These are phyloP conservation scores for Pseudogymnoascus destructans DNA, from an alignment of 2,329 filamentous ascomycete species.

Conservation along the genomic window DNA sequence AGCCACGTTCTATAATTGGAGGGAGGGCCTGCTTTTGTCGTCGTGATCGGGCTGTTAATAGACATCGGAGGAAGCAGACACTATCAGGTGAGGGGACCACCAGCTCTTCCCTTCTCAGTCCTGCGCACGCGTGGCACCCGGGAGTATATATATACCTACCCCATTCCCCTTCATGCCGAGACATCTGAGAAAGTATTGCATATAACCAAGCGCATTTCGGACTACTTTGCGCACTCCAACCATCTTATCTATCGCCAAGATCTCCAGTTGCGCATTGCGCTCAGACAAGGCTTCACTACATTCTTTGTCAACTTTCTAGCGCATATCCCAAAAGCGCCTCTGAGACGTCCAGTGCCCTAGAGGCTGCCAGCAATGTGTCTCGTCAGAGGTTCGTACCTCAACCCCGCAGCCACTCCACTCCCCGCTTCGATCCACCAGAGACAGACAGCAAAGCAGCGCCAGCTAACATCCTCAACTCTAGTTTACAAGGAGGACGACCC, in stretches of 20 bases:
- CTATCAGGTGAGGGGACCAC: slow-evolving; percentile 4
- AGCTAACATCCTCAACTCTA: background rate
- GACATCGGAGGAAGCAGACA: background rate
- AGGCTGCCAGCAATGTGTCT: slow-evolving; percentile 5
- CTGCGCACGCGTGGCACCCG: background rate
- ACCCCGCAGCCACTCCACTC: slow-evolving; percentile 7
- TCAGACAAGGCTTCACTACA: slow-evolving; percentile 1
- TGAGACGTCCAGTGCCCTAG: background rate
- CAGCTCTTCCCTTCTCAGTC: background rate
- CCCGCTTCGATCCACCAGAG: background rate
- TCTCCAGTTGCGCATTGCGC: background rate
- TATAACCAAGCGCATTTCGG: background rate
- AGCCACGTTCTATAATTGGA: slow-evolving; percentile 8
- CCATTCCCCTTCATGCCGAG: background rate
- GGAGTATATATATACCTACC: background rate
- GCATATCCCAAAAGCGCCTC: background rate
- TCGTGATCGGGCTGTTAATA: slow-evolving; percentile 7
- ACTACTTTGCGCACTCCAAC: background rate
- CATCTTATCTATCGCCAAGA: background rate
- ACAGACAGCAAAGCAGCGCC: background rate
- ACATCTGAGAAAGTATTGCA: background rate
- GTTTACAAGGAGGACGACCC: background rate
- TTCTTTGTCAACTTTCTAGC: background rate
- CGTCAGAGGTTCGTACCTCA: slow-evolving; percentile 4
- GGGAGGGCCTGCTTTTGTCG: background rate